A percentile compares a stretch with the other conserved stretches of the same genome.
These are phyloP conservation scores for Fusarium succisae DNA, from an alignment of 2,329 filamentous ascomycete genomes.

Conservation along the genomic window DNA sequence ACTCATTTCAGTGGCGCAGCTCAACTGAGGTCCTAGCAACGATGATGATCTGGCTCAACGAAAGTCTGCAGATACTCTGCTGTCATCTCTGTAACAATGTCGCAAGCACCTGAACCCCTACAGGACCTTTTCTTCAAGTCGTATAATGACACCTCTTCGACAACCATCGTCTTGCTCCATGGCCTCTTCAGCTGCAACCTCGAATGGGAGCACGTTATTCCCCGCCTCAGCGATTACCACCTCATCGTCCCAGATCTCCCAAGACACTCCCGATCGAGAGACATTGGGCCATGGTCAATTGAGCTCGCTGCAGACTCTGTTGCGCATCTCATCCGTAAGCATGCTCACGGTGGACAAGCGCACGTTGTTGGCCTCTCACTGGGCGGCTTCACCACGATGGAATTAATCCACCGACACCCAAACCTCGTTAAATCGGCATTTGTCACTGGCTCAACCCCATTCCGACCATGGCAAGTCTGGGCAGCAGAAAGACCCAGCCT, in stretches of 20 bases:
- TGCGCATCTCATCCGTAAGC: constrained; percentile 46
- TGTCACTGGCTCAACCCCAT: constrained; percentile 45
- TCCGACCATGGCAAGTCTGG: constrained; percentile 41
- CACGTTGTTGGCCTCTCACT: constrained; percentile 55
- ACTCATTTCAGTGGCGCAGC: neutral
- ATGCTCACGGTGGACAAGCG: constrained; percentile 48
- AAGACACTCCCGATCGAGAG: constrained; percentile 49
- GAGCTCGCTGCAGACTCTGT: constrained; percentile 44
- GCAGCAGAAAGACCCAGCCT: constrained; percentile 43
- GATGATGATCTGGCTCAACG: rapidly evolving
- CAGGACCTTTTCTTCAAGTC: neutral
- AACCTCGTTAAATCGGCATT: constrained; percentile 38
- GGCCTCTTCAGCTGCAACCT: constrained; percentile 47
- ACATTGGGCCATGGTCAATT: constrained; percentile 45
- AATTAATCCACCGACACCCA: constrained; percentile 1
- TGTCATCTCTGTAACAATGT: neutral
- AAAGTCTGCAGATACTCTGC: neutral
- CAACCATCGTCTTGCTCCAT: constrained; percentile 48
- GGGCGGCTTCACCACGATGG: constrained; percentile 43
- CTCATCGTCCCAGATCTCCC: constrained; percentile 52
- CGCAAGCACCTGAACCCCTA: neutral
- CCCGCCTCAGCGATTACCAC: constrained; percentile 50
- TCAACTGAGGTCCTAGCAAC: neutral
- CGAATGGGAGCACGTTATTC: constrained; percentile 48
- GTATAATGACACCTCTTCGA: constrained; percentile 38